A percentile compares a stretch with the other conserved stretches of the same genome.
Conservation (phyloP, 2,329 filamentous ascomycete genomes). For the Colletotrichum higginsianum region DNA sequence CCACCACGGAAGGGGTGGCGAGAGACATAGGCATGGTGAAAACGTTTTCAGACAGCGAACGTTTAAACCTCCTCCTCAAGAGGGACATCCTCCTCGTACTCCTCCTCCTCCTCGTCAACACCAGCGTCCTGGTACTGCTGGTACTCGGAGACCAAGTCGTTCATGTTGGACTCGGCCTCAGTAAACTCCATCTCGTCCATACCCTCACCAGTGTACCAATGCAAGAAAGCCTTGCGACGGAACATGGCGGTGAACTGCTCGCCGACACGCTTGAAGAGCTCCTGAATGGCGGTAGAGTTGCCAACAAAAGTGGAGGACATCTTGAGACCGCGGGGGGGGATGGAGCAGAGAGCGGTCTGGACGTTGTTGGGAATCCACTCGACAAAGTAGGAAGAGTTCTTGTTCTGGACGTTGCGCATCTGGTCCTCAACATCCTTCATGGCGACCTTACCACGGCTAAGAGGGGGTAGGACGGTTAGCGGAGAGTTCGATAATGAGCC, state of each 20-base stretch:
- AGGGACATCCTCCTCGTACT: constrained; percentile 89
- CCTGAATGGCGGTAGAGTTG: constrained; percentile 99
- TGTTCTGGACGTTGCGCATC: constrained; percentile 99
- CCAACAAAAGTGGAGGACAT: constrained; percentile 99
- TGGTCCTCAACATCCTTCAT: constrained; percentile 99
- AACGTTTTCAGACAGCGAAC: background rate
- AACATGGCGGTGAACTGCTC: constrained; percentile 99
- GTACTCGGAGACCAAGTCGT: constrained; percentile 99
- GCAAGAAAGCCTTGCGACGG: constrained; percentile 99
- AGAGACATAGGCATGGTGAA: constrained; percentile 7
- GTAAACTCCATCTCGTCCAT: constrained; percentile 99
- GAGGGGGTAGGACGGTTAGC: background rate
- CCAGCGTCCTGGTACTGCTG: constrained; percentile 99
- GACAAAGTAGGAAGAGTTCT: constrained; percentile 99
- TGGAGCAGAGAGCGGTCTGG: constrained; percentile 98
- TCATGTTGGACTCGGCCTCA: constrained; percentile 99
- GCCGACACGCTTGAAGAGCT: constrained; percentile 99
- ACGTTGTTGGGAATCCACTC: constrained; percentile 99
- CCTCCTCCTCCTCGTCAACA: constrained; percentile 97
- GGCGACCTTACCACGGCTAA: constrained; percentile 95
- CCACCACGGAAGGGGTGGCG: constrained; percentile 32
- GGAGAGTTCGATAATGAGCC: background rate
- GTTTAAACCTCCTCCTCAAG: constrained; percentile 77
- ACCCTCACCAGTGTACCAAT: constrained; percentile 99
- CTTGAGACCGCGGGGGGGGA: constrained; percentile 96